Base-by-base conservation (phyloP, 2,329 filamentous ascomycete genomes). In the Gnomoniopsis sp. region DNA sequence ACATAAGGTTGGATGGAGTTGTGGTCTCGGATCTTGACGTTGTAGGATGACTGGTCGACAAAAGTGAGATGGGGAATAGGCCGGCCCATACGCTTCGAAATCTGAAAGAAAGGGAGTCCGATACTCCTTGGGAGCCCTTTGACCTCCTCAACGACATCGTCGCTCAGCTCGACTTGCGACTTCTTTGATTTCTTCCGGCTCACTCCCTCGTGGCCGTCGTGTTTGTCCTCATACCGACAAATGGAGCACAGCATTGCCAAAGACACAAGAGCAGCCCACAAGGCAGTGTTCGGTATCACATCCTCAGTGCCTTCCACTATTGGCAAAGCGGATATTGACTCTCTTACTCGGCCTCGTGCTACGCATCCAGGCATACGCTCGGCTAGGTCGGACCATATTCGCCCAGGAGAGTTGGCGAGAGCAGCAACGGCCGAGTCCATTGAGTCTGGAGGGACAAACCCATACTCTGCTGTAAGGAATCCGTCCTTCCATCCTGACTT, bases 331-430 rank as follows among this genome's bases (percentile, higher is more conserved):
- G 77, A 78, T 1, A 82, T 71, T 0, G 79, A 77, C 53, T 81
- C 79, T 36, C 79, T 69, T 0, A 81, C 78, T n/a, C 78, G 74
- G 1, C 80, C 79, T 51, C 79, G 69, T 1, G 78, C 74, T 1
- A 80, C 74, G 49, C 78, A 80, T 0, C 79, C 80, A 0, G 79
- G 79, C 75, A 83, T 82, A 2, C 79, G 71, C 65, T 81, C 79
- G 57, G 77, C 80, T 0, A 83, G 71, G 60, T 82, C 80, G 3
- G 77, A 78, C 80, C 81, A 84, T 17, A 82, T 74, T n/a, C 80
- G 71, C 0, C 80, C 79, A 0, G 79, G 79, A 0, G 78, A 80
- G 60, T 71, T 76, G 33, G 74, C 76, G 17, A 76, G 71, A 6
- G 77, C 79, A 3, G 74, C 77, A 10, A 57, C 55, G 1, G 75